These are phyloP conservation scores for Sesbania bispinosa DNA, from an alignment of 306 rosid genomes.

Conservation along the genomic window DNA sequence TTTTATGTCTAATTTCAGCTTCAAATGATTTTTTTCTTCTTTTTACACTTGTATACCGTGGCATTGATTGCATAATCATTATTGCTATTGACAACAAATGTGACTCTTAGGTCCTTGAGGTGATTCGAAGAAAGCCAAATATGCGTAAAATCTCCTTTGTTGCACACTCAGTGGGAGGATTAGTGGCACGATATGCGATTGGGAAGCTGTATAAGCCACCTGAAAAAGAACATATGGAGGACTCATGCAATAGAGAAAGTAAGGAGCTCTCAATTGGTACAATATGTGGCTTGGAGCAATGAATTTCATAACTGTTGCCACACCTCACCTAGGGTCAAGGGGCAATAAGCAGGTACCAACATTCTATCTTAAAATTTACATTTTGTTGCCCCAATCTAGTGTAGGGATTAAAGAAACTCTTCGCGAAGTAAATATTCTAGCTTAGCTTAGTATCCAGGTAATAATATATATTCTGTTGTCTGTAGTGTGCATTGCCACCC, in stretches of 20 bases:
- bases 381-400: neutral
- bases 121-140: constrained; percentile 68
- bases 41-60: neutral
- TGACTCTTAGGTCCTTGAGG: constrained; percentile 58
- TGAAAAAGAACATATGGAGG: constrained; percentile 32
- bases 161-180: constrained; percentile 96
- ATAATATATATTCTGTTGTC: neutral
- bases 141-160: constrained; percentile 77
- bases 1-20: neutral
- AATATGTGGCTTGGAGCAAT: constrained; percentile 79
- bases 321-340: constrained; percentile 99
- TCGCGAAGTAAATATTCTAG: neutral
- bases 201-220: constrained; percentile 74
- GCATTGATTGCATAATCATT: neutral
- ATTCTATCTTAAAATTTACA: constrained; percentile 13
- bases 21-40: neutral
- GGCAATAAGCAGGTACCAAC: constrained; percentile 81
- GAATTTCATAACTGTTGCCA: constrained; percentile 88
- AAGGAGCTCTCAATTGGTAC: constrained; percentile 47
- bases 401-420: neutral
- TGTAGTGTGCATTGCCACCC: neutral
- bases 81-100: neutral
- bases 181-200: constrained; percentile 89
- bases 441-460: neutral
- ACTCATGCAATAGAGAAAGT: constrained; percentile 32